Base-by-base conservation (phyloP, 352 stramenopile species). In the Aphanomyces euteiches region DNA sequence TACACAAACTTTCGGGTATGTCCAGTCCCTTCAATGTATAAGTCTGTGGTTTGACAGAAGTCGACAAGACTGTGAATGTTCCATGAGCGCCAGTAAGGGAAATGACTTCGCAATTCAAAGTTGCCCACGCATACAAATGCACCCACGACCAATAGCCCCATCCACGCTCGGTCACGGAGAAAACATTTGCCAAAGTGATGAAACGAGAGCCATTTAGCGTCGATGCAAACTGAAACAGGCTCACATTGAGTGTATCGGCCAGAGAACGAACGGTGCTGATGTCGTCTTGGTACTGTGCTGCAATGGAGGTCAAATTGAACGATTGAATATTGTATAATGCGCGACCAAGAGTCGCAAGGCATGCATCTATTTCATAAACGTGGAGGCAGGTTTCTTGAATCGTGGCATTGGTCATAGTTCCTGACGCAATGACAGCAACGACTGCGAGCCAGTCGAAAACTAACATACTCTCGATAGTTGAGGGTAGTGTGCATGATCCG, bases 71-170 rank as follows among this genome's bases (percentile, higher is more conserved):
- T 19, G 61, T 59, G 40, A 45, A 13, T 4, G 64, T 7, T 8
- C 5, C 64, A n/a, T 43, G n/a, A 39, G 34, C 54, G 1, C 64
- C 47, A 15, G 10, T 12, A n/a, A 70, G 38, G 0, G 36, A n/a
- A 7, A 70, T 15, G 54, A 70, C 64, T 70, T 70, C 64, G 17
- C 64, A 43, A 4, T n/a, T 12, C 15, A 5, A n/a, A 3, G n/a
- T 21, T 5, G 13, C 8, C 64, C 64, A 70, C 17, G 58, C 13
- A 43, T 39, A 37, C 28, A 61, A 8, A 12, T 47, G 47, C 10
- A 5, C 4, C 64, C 64, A 70, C 17, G 41, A n/a, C 15, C 10
- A 59, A 37, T 41, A 45, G 7, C n/a, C 8, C 34, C 8, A 37
- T 1, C 50, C 50, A 28, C 50, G 50, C 45, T 67, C 60, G 3